These are phyloP conservation scores for Rhodocollybia butyracea DNA, from an alignment of 768 basidiomycete species.

Conservation along the genomic window DNA sequence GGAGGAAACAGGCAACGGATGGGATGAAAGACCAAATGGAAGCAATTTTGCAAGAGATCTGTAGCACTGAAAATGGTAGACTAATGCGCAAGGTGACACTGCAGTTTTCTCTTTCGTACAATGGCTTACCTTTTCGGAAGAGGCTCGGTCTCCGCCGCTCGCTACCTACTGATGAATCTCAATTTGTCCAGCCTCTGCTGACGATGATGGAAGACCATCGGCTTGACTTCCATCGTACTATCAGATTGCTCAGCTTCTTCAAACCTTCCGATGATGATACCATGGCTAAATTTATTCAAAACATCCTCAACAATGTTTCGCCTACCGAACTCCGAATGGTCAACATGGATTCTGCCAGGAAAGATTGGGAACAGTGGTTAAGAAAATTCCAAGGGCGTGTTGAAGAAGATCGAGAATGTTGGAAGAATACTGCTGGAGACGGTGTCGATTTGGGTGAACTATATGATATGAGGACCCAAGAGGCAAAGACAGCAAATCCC, in stretches of 20 bases:
- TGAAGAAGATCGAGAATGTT: conserved; percentile 45
- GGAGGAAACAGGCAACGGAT: conserved; percentile 56
- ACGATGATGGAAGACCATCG: conserved; percentile 65
- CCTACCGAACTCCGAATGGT: conserved; percentile 34
- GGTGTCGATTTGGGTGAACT: conserved; percentile 22
- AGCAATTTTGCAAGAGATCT: conserved; percentile 52
- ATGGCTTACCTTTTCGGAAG: conserved; percentile 27
- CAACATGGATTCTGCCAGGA: conserved; percentile 41
- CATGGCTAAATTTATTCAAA: conserved; percentile 40
- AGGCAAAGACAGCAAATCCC: conserved; percentile 69
- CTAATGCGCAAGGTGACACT: conserved; percentile 65
- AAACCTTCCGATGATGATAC: conserved; percentile 29
- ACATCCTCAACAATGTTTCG: conserved; percentile 45
- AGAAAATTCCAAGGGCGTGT: conserved; percentile 58
- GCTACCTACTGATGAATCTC: conserved; percentile 54
- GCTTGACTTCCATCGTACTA: conserved; percentile 88
- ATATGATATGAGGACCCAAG: conserved; percentile 45
- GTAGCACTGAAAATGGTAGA: conserved; percentile 58
- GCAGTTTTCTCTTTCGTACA: not conserved
- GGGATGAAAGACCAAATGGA: conserved; percentile 60
- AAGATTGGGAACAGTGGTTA: conserved; percentile 64
- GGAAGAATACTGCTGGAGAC: conserved; percentile 27
- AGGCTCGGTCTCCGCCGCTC: conserved; percentile 73
- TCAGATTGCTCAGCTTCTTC: conserved; percentile 72
- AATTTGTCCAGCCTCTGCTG: conserved; percentile 67